Conservation (phyloP, 495 filamentous ascomycete species). For the Xylaria castorea region DNA sequence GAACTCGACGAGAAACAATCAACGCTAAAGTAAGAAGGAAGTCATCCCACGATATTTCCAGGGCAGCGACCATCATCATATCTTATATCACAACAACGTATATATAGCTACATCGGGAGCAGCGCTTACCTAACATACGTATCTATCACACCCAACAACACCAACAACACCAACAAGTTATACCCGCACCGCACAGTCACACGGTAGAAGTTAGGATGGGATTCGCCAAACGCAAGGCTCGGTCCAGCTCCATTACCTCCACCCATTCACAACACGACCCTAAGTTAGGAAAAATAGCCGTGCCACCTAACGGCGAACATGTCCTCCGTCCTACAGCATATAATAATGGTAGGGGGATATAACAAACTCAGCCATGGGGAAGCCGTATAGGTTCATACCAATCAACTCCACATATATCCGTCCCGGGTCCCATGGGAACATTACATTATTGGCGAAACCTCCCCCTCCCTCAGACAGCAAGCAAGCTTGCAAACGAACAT, state of each 20-base stretch:
- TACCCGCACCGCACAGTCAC: not conserved
- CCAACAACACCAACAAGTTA: not conserved
- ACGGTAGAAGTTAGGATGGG: not conserved
- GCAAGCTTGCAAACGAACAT: not conserved
- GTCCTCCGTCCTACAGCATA: conserved; percentile 21
- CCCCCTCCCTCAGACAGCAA: not conserved
- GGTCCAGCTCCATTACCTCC: not conserved
- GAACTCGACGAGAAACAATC: not conserved
- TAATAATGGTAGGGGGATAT: conserved; percentile 13
- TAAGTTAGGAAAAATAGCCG: conserved; percentile 7
- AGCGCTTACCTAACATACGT: not conserved
- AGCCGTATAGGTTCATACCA: not conserved
- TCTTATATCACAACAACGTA: conserved; percentile 6
- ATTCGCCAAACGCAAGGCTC: conserved; percentile 8
- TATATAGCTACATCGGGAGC: not conserved
- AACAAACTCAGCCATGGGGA: not conserved
- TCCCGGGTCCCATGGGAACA: conserved; percentile 1
- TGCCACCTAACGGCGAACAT: conserved; percentile 4
- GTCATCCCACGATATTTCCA: not conserved
- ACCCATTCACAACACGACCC: conserved; percentile 11
- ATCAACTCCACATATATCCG: conserved; percentile 22
- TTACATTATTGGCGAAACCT: conserved; percentile 8
- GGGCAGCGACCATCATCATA: not conserved
- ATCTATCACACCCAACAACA: not conserved
- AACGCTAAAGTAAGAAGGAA: not conserved